A percentile compares a stretch with the other conserved stretches of the same genome.
Conservation (phyloP, 495 filamentous ascomycete species). For the Aspergillus haitiensis region DNA sequence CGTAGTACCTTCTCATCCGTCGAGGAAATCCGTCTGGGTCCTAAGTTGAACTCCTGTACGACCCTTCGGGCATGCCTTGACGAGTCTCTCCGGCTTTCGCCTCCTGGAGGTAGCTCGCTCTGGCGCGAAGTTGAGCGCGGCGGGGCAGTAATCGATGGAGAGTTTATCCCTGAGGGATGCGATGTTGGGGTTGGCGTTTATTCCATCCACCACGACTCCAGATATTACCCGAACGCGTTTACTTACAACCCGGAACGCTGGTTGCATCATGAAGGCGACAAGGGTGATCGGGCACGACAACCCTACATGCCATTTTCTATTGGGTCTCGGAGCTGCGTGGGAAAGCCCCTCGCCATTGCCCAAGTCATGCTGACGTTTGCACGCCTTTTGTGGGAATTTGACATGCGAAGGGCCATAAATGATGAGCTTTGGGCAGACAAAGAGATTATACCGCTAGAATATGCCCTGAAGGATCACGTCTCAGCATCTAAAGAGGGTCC, state of each 20-base stretch:
- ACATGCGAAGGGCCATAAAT: too few species aligned
- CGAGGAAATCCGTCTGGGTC: conserved; percentile 45
- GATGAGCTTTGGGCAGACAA: too few species aligned
- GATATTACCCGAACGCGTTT: conserved; percentile 44
- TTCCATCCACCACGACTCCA: conserved; percentile 44
- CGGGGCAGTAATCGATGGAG: conserved; percentile 45
- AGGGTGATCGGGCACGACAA: background rate
- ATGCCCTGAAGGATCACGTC: too few species aligned
- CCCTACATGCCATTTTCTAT: conserved; percentile 9
- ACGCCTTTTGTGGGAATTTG: too few species aligned
- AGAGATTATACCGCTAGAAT: too few species aligned
- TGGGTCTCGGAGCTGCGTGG: background rate
- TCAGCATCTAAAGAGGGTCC: too few species aligned
- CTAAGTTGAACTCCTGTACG: conserved; percentile 37
- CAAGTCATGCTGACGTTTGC: too few species aligned
- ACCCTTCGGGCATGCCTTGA: conserved; percentile 57
- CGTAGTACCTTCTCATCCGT: conserved; percentile 35
- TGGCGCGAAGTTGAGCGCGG: conserved; percentile 46
- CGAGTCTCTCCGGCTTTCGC: conserved; percentile 57
- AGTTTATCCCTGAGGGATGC: conserved; percentile 37
- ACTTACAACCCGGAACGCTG: conserved; percentile 36
- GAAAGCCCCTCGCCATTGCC: conserved; percentile 1
- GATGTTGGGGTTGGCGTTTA: conserved; percentile 46
- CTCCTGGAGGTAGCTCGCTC: conserved; percentile 47
- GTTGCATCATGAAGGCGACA: conserved; percentile 5